Evolutionary conservation across 495 filamentous ascomycete species (phyloP).

Genomic region (Penicilliopsis zonata): DNA sequence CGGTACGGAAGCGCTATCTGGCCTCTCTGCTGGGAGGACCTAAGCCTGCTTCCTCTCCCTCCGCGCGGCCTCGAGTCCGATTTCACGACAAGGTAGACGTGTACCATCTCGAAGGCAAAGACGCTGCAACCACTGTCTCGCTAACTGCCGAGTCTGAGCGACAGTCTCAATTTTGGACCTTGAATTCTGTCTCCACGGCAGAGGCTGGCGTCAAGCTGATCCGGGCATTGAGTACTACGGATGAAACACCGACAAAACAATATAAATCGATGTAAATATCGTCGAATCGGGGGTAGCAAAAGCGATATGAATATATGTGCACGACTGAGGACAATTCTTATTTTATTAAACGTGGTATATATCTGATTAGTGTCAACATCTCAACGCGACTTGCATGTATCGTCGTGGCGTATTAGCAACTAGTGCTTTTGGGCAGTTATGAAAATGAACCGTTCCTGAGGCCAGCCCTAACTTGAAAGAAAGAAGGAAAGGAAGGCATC

Average conservation of each 20-base stretch:
- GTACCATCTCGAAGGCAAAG: background rate
- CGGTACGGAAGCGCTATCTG: constrained; percentile 56
- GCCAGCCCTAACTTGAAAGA: background rate
- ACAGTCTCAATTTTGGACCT: constrained; percentile 24
- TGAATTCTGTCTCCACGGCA: constrained; percentile 10
- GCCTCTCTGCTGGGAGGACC: constrained; percentile 15
- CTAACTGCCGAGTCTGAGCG: constrained; percentile 16
- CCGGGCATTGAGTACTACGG: constrained; percentile 14
- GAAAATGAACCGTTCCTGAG: background rate
- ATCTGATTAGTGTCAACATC: too few species aligned
- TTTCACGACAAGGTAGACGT: constrained; percentile 27
- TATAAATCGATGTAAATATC: too few species aligned
- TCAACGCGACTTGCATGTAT: too few species aligned
- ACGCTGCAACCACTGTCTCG: constrained; percentile 16
- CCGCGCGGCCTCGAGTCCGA: constrained; percentile 16
- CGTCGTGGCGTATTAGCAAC: too few species aligned
- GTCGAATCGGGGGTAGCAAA: too few species aligned
- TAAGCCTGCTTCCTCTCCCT: background rate
- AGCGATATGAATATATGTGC: too few species aligned
- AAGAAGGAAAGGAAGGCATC: constrained; percentile 8
- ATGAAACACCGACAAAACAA: background rate
- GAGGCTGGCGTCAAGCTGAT: constrained; percentile 28
- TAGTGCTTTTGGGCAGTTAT: too few species aligned
- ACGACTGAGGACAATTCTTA: too few species aligned
- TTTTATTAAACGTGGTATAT: too few species aligned